Percentiles rank a stretch among this genome's conserved stretches.
Conservation (phyloP, 2,329 filamentous ascomycete species). For the Leptographium wingfieldii region DNA sequence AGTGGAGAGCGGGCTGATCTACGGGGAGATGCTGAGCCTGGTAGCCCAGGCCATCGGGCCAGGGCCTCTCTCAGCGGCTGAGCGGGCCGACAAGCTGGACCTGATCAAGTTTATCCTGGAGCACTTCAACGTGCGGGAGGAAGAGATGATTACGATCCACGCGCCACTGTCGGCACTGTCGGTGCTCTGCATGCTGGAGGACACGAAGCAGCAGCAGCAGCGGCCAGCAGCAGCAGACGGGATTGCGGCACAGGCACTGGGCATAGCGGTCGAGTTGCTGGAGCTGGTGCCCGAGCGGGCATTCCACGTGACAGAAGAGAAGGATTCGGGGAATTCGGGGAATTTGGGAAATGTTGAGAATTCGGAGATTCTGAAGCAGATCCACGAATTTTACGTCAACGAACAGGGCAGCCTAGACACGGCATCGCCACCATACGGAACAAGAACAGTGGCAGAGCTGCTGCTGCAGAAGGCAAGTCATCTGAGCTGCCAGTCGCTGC, state of each 20-base stretch:
- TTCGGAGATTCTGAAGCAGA: conserved; percentile 44
- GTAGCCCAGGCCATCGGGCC: conserved; percentile 47
- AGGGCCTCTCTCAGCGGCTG: conserved; percentile 27
- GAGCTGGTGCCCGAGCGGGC: conserved; percentile 53
- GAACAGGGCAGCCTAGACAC: conserved; percentile 59
- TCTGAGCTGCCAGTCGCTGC: conserved; percentile 35
- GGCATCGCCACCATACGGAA: conserved; percentile 44
- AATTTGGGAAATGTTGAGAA: conserved; percentile 19
- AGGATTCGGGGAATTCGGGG: conserved; percentile 4
- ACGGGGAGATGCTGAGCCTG: conserved; percentile 64
- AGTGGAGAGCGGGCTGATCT: conserved; percentile 88
- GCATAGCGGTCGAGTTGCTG: conserved; percentile 43
- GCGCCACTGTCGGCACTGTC: conserved; percentile 65
- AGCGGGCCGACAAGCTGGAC: conserved; percentile 50
- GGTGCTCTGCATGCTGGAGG: conserved; percentile 46
- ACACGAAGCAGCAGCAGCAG: conserved; percentile 28
- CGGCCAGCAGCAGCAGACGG: background rate
- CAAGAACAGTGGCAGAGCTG: conserved; percentile 44
- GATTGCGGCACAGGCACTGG: conserved; percentile 22
- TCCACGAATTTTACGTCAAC: conserved; percentile 54
- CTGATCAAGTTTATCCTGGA: conserved; percentile 70
- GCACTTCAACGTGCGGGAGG: conserved; percentile 88
- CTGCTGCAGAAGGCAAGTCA: conserved; percentile 48
- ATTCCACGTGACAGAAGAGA: conserved; percentile 29
- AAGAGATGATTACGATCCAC: conserved; percentile 86